These are phyloP conservation scores for Acacia pycnantha DNA, from an alignment of 331 rosid genomes.

Conservation along the genomic window DNA sequence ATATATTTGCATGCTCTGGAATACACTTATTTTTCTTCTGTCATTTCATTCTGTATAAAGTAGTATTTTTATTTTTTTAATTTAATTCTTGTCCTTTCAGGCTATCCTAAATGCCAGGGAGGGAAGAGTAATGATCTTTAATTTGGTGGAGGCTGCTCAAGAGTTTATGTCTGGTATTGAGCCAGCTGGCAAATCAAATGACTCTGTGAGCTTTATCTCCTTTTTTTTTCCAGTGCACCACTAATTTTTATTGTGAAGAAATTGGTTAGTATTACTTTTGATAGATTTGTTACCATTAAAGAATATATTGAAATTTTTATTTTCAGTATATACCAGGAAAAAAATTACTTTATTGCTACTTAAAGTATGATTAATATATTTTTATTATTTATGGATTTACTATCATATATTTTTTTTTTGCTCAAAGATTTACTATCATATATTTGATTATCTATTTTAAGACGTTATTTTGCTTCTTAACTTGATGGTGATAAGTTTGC, in stretches of 20 bases:
- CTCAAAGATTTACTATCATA: conserved; percentile 2
- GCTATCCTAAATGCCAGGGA: conserved; percentile 89
- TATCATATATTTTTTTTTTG: conserved; percentile 9
- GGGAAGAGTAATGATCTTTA: conserved; percentile 91
- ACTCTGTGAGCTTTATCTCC: conserved; percentile 49
- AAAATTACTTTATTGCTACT: conserved; percentile 9
- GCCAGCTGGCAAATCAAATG: conserved; percentile 55
- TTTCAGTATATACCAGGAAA: conserved; percentile 9
- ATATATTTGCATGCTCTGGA: not conserved
- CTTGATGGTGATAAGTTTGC: conserved; percentile 25
- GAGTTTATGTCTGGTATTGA: conserved; percentile 86
- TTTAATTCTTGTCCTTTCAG: conserved; percentile 41
- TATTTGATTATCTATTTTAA: not conserved
- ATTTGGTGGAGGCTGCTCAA: conserved; percentile 97
- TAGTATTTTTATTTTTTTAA: not conserved
- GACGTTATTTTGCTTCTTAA: conserved; percentile 24
- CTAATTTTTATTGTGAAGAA: not conserved
- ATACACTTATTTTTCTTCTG: not conserved
- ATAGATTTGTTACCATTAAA: conserved; percentile 17
- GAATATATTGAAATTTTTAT: conserved; percentile 19
- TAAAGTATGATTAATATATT: conserved; percentile 18
- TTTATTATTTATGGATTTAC: conserved; percentile 7
- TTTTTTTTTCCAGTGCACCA: not conserved
- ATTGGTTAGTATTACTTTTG: conserved; percentile 3
- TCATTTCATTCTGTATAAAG: conserved; percentile 20